phyloP scores from a whole-genome alignment of 495 filamentous ascomycete species.

The Ramalina intermedia region DNA sequence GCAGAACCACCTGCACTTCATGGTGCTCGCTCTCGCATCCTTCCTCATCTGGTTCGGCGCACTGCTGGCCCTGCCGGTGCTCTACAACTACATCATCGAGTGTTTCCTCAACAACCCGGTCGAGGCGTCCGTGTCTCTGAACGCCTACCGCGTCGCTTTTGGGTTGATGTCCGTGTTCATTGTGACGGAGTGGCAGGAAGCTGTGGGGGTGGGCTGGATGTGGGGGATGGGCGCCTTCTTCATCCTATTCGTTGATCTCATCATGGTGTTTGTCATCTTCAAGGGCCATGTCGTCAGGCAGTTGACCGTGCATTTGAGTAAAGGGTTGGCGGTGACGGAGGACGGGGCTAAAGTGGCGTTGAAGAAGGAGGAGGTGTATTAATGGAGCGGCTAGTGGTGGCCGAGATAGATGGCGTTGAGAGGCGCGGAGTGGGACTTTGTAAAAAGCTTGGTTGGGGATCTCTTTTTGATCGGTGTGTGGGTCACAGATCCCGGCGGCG shows the following conservation, averaged over 20 bases:
- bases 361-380: no score
- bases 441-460: no score
- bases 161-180: conserved; percentile 26
- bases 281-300: no score
- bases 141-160: conserved; percentile 21
- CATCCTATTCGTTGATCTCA: conserved; percentile 24
- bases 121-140: conserved; percentile 21
- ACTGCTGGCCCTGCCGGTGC: conserved; percentile 20
- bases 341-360: no score
- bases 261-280: conserved; percentile 10
- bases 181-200: conserved; percentile 21
- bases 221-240: conserved; percentile 40
- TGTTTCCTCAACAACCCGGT: conserved; percentile 21
- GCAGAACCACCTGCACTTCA: conserved; percentile 26
- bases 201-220: conserved; percentile 27
- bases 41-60: conserved; percentile 26
- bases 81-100: conserved; percentile 30
- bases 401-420: no score
- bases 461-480: no score
- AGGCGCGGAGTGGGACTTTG: no score
- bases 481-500: no score
- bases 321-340: no score
- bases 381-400: no score
- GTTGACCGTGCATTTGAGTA: no score
- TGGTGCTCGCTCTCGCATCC: conserved; percentile 25